Evolutionary conservation across 305 asterid species (phyloP), one percentile per base, ranked within the genome.

Genomic region (Rubia tinctorum): DNA sequence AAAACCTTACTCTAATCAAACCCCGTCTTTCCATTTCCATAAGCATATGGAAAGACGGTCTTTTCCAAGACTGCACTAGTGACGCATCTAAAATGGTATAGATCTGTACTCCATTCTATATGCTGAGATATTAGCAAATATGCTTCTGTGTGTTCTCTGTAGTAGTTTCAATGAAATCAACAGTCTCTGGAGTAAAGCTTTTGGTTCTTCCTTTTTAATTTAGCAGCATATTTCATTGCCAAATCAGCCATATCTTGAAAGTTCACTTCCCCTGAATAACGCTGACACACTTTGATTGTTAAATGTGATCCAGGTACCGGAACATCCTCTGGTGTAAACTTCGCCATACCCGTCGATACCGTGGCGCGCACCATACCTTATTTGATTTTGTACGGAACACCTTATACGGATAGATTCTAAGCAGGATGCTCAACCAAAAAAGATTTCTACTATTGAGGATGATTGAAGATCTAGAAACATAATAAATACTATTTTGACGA

Each of bases 281-380:
- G 53, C 60, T 68, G 17, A 44, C 12, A 25, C 2, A 5, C 61
- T 43, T 53, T 61, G 8, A n/a, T 44, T 61, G 72, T 53, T 67
- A 60, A 76, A 68, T 55, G 6, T 71, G 75, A 63, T 83, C 80
- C 88, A 91, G 97, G 97, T 62, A 84, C 87, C 7, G 96, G 98
- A 71, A 79, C 83, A 56, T 93, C 98, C 6, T 93, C 96, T 3
- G 98, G 98, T 45, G 97, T 90, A 76, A 93, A 91, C 80, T 93
- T 93, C 45, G 98, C 96, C 0, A 88, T 93, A 73, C 97, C 97
- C 10, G 84, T 90, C 0, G 93, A 93, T 83, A 82, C 89, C 3
- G 95, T 84, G 37, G 77, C 88, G 6, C 93, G 91, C 7, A 64
- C 84, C 39, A 82, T 89, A 74, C 98, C 98, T 71, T 85, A 85